Base-by-base conservation (phyloP, 2,329 filamentous ascomycete genomes). In the Microdochium paspali region DNA sequence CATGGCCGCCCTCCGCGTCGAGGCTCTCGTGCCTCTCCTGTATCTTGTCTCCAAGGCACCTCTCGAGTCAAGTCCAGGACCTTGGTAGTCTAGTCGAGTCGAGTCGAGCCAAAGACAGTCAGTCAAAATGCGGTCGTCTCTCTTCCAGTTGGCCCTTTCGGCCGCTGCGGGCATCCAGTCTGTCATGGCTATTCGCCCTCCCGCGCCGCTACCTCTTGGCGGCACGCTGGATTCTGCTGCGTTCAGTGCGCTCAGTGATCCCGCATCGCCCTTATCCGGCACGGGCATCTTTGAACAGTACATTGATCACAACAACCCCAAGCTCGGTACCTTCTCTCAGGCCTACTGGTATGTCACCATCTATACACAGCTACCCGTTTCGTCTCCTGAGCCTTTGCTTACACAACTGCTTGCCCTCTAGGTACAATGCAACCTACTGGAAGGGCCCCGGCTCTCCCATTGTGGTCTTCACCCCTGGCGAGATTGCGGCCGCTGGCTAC, bases 261-360 rank as follows among this genome's bases (percentile, higher is more conserved):
- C 48, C 5, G 23, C 39, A 2, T 45, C 53, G 21, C 13, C 46
- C 15, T 43, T 44, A 10, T 51, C 48, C 1, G 55, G 57, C 9
- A 51, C 53, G 23, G 47, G 51, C 30, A 53, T 50, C 44, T 81
- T 80, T 50, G 58, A 73, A 51, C 79, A 82, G 59, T 65, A 76
- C 47, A 73, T 82, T 44, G 78, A 84, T 56, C 80, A 84, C 60
- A 61, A 67, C 4, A 65, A 80, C 53, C 76, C 76, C 1, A 63
- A 63, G n/a, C 61, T 77, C 12, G 76, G 76, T 10, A 79, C 71
- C 0, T 80, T 80, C 53, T 62, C 67, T 24, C 74, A 79, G 60
- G 66, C 70, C 39, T 80, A 71, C 57, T 78, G 69, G 65, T 28
- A 28, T 28, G 26, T 7, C 26, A 28, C 26, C 26, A 28, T n/a